Evolutionary conservation across 306 rosid genomes (phyloP).

Genomic region (Cucumis cinereus): DNA sequence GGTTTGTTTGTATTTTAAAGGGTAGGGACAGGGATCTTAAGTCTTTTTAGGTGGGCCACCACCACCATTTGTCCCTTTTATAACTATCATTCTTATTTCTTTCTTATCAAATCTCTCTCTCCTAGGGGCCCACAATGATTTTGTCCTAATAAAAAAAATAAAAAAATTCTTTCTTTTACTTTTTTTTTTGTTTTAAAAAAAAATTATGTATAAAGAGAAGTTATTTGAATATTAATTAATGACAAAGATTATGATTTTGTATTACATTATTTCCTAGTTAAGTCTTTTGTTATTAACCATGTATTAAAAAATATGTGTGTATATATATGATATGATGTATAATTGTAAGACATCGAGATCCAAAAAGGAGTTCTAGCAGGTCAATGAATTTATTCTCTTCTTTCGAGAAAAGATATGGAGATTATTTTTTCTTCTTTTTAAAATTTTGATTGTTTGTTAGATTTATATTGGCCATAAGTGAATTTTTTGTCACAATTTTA

Average conservation of each 20-base stretch:
- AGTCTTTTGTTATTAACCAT: neutral
- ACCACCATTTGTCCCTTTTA: slow-evolving; percentile 3
- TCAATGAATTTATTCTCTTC: too few species aligned
- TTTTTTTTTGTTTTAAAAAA: neutral
- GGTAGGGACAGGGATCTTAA: neutral
- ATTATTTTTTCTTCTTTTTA: too few species aligned
- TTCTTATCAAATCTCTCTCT: neutral
- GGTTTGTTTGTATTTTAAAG: neutral
- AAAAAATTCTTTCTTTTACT: neutral
- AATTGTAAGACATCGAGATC: neutral
- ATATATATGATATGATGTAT: too few species aligned
- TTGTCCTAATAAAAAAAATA: neutral
- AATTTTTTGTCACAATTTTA: too few species aligned
- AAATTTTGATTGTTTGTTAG: too few species aligned
- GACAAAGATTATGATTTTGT: neutral
- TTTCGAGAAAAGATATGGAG: too few species aligned
- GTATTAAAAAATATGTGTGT: too few species aligned
- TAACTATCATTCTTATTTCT: neutral
- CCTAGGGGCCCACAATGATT: neutral
- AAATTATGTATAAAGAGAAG: neutral
- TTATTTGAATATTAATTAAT: neutral
- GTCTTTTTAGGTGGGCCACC: neutral
- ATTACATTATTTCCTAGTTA: neutral
- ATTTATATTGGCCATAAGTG: too few species aligned
- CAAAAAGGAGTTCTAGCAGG: too few species aligned